phyloP scores from a whole-genome alignment of 148 eudicot species.

The Beta vulgaris region DNA sequence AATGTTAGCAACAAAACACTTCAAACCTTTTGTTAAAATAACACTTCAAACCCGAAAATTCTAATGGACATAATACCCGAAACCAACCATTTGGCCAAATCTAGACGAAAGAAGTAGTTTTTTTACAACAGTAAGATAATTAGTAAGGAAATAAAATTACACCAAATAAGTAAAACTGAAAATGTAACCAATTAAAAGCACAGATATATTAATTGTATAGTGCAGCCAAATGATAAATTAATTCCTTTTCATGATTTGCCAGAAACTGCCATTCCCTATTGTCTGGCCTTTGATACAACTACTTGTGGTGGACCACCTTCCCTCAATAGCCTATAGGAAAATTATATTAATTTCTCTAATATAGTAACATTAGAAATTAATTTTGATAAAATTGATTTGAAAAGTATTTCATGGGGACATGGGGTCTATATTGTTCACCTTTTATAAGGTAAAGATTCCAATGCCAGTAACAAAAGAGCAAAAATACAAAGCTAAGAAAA shows the following conservation, averaged over 20 bases:
- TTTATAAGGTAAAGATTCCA: slow-evolving; percentile 28
- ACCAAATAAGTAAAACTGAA: not conserved
- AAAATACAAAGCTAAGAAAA: not conserved
- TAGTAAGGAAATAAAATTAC: not conserved
- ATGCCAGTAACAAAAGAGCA: slow-evolving; percentile 5
- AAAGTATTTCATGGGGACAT: slow-evolving; percentile 12
- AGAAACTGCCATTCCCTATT: slow-evolving; percentile 27
- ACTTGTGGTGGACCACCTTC: slow-evolving; percentile 22
- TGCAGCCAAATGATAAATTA: slow-evolving; percentile 25
- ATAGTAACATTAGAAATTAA: not conserved
- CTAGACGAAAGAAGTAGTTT: too few relatives aligned
- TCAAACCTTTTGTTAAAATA: too few relatives aligned
- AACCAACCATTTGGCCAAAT: too few relatives aligned
- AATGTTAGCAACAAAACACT: too few relatives aligned
- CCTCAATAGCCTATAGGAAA: not conserved
- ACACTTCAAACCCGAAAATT: too few relatives aligned
- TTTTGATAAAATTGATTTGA: slow-evolving; percentile 7
- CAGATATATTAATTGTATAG: slow-evolving; percentile 13
- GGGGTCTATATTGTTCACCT: slow-evolving; percentile 30
- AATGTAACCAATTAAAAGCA: not conserved
- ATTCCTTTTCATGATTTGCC: slow-evolving; percentile 26
- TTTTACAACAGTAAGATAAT: not conserved
- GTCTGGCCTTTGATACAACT: slow-evolving; percentile 27
- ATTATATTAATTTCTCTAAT: not conserved
- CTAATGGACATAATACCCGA: too few relatives aligned